Evolutionary conservation across 2,329 filamentous ascomycete genomes (phyloP).

Genomic region (Clarireedia hainanense): DNA sequence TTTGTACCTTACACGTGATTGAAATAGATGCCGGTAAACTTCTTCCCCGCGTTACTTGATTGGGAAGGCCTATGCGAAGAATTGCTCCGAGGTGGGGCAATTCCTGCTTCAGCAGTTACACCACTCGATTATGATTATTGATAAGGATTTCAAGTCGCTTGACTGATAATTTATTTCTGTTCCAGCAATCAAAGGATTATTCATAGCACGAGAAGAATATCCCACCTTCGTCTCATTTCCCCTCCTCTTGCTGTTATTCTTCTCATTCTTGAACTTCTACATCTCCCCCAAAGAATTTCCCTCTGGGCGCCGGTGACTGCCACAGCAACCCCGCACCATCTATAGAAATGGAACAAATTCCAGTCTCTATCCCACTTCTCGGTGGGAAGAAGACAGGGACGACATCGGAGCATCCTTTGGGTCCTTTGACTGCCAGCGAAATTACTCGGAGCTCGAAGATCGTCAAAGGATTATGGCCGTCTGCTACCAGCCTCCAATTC

Average conservation of each 20-base stretch:
- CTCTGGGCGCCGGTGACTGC: too few relatives aligned
- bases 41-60: slow-evolving; percentile 16
- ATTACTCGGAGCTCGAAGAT: slow-evolving; percentile 43
- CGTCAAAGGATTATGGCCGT: slow-evolving; percentile 47
- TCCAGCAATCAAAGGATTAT: too few relatives aligned
- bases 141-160: not conserved
- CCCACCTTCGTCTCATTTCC: too few relatives aligned
- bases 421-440: slow-evolving; percentile 49
- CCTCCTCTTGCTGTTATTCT: too few relatives aligned
- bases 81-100: slow-evolving; percentile 11
- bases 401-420: slow-evolving; percentile 43
- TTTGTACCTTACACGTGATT: too few relatives aligned
- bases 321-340: not conserved
- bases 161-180: not conserved
- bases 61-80: slow-evolving; percentile 18
- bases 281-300: too few relatives aligned
- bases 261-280: too few relatives aligned
- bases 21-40: too few relatives aligned
- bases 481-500: slow-evolving; percentile 49
- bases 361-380: slow-evolving; percentile 19
- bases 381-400: slow-evolving; percentile 17
- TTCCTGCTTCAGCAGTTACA: too few relatives aligned
- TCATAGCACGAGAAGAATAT: too few relatives aligned
- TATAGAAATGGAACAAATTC: slow-evolving; percentile 14
- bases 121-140: too few relatives aligned